phyloP scores from a whole-genome alignment of 2,329 filamentous ascomycete species.

The Aspergillus brunneoviolaceus region DNA sequence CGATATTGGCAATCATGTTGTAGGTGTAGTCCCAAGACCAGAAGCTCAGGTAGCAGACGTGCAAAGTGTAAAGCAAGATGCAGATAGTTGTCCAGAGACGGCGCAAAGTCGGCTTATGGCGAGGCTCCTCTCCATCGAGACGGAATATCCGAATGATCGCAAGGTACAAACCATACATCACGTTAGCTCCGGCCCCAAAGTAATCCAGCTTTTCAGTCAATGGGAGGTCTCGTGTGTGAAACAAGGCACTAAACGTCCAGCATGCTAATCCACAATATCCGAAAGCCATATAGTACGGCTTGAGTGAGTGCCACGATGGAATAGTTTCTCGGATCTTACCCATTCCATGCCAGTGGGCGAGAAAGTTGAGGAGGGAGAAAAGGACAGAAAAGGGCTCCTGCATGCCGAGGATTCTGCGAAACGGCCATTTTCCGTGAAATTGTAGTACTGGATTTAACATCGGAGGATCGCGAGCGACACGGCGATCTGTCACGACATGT shows the following conservation, averaged over 20 bases:
- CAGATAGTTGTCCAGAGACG: conserved; percentile 76
- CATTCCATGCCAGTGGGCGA: conserved; percentile 79
- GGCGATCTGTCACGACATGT: conserved; percentile 77
- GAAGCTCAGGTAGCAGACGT: conserved; percentile 80
- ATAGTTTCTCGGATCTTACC: conserved; percentile 67
- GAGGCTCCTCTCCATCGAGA: conserved; percentile 62
- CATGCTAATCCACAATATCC: conserved; percentile 77
- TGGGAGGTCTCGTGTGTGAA: conserved; percentile 84
- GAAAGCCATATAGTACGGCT: conserved; percentile 76
- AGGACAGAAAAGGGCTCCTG: conserved; percentile 93
- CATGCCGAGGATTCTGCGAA: conserved; percentile 83
- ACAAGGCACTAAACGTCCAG: conserved; percentile 87
- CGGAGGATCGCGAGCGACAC: conserved; percentile 63
- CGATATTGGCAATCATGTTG: conserved; percentile 95
- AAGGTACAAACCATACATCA: conserved; percentile 90
- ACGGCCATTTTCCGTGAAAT: conserved; percentile 99
- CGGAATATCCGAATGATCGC: conserved; percentile 78
- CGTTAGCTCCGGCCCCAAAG: conserved; percentile 84
- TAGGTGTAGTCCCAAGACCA: conserved; percentile 95
- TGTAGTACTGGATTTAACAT: conserved; percentile 72
- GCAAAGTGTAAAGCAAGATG: conserved; percentile 66
- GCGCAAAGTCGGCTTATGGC: conserved; percentile 55
- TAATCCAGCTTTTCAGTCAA: conserved; percentile 94
- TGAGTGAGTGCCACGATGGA: conserved; percentile 70
- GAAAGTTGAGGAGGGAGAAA: conserved; percentile 89